phyloP scores from a whole-genome alignment of 257 asterid genomes.

The Solanum lignicaule region DNA sequence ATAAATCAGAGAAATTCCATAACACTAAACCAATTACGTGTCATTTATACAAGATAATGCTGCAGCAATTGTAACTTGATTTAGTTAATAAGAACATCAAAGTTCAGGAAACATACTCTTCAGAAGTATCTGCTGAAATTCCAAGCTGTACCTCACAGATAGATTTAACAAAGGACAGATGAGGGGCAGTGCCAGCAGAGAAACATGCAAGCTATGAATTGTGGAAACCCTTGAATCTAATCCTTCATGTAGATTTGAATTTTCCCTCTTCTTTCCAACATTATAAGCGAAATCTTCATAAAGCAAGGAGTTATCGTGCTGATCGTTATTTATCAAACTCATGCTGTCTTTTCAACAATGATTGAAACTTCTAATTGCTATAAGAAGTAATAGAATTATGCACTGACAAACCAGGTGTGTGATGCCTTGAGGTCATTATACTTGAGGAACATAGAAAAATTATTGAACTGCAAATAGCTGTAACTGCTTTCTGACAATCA shows the following conservation, averaged over 20 bases:
- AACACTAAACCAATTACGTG: not conserved
- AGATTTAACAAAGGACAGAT: slow-evolving; percentile 42
- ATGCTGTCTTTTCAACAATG: slow-evolving; percentile 41
- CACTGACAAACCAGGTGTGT: slow-evolving; percentile 23
- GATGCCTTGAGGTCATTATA: slow-evolving; percentile 23
- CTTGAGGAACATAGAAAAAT: slow-evolving; percentile 15
- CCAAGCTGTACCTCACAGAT: slow-evolving; percentile 29
- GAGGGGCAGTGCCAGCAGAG: slow-evolving; percentile 53
- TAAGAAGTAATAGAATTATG: slow-evolving; percentile 24
- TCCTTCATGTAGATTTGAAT: slow-evolving; percentile 26
- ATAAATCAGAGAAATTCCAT: not conserved
- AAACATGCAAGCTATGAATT: slow-evolving; percentile 37
- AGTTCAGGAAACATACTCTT: slow-evolving; percentile 43
- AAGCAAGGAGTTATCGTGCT: slow-evolving; percentile 44
- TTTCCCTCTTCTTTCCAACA: slow-evolving; percentile 38
- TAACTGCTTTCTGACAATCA: slow-evolving; percentile 21
- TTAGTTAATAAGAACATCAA: not conserved
- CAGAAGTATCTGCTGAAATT: slow-evolving; percentile 36
- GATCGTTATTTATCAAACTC: slow-evolving; percentile 9
- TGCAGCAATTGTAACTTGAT: not conserved
- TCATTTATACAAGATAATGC: not conserved
- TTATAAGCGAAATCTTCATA: slow-evolving; percentile 53
- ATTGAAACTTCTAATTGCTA: slow-evolving; percentile 24
- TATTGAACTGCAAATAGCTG: slow-evolving; percentile 49
- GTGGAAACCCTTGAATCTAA: slow-evolving; percentile 38